Evolutionary conservation across 1,284 basidiomycete species (phyloP).

Genomic region (Ceratobasidium sp.): DNA sequence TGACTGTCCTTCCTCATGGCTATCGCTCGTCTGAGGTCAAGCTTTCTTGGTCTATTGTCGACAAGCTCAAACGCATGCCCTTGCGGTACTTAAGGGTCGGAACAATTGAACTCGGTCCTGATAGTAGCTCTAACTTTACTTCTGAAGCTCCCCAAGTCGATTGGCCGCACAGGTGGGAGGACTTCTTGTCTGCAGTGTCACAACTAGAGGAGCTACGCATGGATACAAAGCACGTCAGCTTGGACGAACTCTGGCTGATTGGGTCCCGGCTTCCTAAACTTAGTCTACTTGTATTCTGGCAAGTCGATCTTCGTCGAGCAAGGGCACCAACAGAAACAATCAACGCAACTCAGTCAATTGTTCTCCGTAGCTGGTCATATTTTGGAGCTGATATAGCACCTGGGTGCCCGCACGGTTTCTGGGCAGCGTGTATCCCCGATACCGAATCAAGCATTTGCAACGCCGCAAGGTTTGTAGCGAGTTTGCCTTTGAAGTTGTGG

Average conservation of each 20-base stretch:
- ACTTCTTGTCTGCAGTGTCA: background rate
- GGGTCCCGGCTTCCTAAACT: background rate
- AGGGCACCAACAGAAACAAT: background rate
- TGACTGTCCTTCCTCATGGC: background rate
- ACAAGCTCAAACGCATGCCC: background rate
- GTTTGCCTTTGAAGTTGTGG: background rate
- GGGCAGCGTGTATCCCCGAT: background rate
- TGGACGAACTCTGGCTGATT: background rate
- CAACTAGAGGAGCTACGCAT: slow-evolving; percentile 1
- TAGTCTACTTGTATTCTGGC: background rate
- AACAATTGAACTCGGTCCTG: background rate
- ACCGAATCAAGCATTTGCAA: background rate
- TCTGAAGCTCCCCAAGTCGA: background rate
- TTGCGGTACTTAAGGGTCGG: background rate
- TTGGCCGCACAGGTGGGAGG: background rate
- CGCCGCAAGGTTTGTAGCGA: background rate
- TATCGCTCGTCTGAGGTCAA: background rate
- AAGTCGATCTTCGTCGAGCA: background rate
- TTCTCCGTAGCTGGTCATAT: background rate
- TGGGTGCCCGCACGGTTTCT: background rate
- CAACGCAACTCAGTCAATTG: background rate
- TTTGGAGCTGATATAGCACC: background rate
- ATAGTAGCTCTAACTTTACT: background rate
- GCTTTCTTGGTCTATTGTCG: background rate
- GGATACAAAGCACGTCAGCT: background rate